phyloP scores from a whole-genome alignment of 1,284 basidiomycete genomes.

The Ganoderma leucocontextum region DNA sequence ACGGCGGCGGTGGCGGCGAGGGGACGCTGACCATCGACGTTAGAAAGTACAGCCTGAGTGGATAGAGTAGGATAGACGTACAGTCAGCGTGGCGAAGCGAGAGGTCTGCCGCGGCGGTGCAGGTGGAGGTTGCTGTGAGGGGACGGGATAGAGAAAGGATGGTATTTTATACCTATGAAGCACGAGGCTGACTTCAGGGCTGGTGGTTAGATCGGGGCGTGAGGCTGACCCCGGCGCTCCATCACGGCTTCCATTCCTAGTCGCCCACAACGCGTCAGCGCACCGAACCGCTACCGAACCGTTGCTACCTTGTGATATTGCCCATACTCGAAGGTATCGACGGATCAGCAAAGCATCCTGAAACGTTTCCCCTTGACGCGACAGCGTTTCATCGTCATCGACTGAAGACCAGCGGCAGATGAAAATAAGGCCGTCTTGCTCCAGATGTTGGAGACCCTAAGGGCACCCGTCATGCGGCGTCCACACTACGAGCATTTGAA shows the following conservation, averaged over 20 bases:
- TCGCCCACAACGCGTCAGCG: too few species aligned
- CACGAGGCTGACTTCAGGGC: background rate
- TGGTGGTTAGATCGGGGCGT: background rate
- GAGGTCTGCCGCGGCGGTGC: background rate
- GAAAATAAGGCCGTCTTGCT: background rate
- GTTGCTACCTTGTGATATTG: too few species aligned
- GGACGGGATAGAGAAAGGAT: background rate
- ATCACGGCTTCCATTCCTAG: too few species aligned
- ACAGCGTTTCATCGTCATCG: background rate
- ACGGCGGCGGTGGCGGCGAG: background rate
- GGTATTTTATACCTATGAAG: background rate
- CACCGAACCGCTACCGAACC: too few species aligned
- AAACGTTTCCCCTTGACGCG: background rate
- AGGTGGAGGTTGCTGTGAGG: background rate
- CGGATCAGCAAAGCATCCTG: too few species aligned
- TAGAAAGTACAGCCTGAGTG: background rate
- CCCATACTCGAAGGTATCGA: too few species aligned
- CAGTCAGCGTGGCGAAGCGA: background rate
- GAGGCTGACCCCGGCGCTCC: too few species aligned
- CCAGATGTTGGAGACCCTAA: background rate
- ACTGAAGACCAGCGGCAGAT: background rate
- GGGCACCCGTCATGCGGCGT: too few species aligned
- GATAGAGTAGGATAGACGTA: background rate
- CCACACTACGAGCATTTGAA: too few species aligned
- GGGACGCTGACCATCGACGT: background rate